phyloP scores from a whole-genome alignment of 1,139 yeast genomes.

The Yarrowia galli region DNA sequence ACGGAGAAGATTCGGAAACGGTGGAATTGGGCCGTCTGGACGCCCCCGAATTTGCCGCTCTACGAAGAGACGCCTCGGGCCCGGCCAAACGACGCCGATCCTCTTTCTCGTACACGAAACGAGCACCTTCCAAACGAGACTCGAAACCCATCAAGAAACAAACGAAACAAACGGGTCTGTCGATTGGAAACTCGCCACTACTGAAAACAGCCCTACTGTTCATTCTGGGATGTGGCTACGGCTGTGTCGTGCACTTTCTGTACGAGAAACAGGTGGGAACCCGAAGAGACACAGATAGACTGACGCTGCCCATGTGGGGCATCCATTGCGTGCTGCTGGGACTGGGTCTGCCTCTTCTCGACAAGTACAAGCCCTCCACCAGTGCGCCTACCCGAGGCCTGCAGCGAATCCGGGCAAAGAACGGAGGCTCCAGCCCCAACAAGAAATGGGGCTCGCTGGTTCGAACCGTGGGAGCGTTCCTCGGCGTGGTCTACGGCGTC shows the following conservation, averaged over 20 bases:
- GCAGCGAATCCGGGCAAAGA: slow-evolving; percentile 22
- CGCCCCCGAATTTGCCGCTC: slow-evolving; percentile 22
- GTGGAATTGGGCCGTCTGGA: slow-evolving; percentile 17
- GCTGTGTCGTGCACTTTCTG: slow-evolving; percentile 27
- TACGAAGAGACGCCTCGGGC: slow-evolving; percentile 33
- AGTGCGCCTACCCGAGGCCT: slow-evolving; percentile 12
- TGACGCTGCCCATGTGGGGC: slow-evolving; percentile 31
- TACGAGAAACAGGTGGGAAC: slow-evolving; percentile 22
- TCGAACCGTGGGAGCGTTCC: slow-evolving; percentile 74
- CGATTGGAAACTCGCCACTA: background rate
- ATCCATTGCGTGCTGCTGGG: slow-evolving; percentile 24
- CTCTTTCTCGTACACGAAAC: slow-evolving; percentile 20
- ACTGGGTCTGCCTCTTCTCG: slow-evolving; percentile 10
- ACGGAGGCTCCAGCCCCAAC: background rate
- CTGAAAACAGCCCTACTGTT: slow-evolving; percentile 19
- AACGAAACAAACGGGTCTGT: background rate
- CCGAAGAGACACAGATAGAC: background rate
- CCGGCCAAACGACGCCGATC: slow-evolving; percentile 31
- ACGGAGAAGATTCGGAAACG: slow-evolving; percentile 47
- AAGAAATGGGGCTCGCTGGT: slow-evolving; percentile 54
- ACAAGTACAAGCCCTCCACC: slow-evolving; percentile 14
- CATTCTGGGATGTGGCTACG: slow-evolving; percentile 27
- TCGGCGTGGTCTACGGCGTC: slow-evolving; percentile 85
- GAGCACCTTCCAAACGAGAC: background rate
- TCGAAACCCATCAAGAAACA: background rate